Base-by-base conservation (phyloP, 2,329 filamentous ascomycete genomes). In the Ophiostoma quercus region DNA sequence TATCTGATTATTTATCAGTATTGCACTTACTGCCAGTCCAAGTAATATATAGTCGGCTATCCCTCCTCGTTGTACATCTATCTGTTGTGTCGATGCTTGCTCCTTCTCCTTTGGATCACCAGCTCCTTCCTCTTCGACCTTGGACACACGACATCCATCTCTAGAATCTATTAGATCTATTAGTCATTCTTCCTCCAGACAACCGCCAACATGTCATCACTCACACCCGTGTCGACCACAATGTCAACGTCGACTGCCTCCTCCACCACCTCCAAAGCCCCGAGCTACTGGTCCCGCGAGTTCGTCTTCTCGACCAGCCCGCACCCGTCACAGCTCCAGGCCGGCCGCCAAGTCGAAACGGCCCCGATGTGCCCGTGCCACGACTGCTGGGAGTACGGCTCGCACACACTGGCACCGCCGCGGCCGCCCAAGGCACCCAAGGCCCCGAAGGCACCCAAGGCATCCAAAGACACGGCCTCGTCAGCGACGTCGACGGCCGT, bases 321-420 rank as follows among this genome's bases (percentile, higher is more conserved):
- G n/a, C 51, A 73, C 66, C 72, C 72, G 22, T 47, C 39, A 11
- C 63, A 39, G 43, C 69, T 71, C 5, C 63, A 68, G 22, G 66
- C 65, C n/a, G 71, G 72, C 34, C 60, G 39, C 37, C 72, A 71
- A 60, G 34, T 62, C 54, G 68, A 72, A 2, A 41, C 29, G 5
- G 68, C 72, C 1, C 72, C 72, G 29, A 71, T 73, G 72, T 73
- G 72, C 34, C 72, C 72, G 4, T 73, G 72, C 70, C 65, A 66
- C 37, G 60, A 29, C 8, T 73, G 72, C 70, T 73, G 71, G 71
- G 69, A 70, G 68, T 69, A 72, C 43, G 71, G 67, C 22, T 69
- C 72, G 3, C 69, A 69, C 29, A 41, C 54, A 32, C 43, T 69
- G 4, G 69, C 71, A 9, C 69, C 69, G 11, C 62, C 69, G 22